A percentile compares a stretch with the other conserved stretches of the same genome.
Evolutionary conservation across 345 rosid species (phyloP).

Genomic region (Atalantia buxifolia): DNA sequence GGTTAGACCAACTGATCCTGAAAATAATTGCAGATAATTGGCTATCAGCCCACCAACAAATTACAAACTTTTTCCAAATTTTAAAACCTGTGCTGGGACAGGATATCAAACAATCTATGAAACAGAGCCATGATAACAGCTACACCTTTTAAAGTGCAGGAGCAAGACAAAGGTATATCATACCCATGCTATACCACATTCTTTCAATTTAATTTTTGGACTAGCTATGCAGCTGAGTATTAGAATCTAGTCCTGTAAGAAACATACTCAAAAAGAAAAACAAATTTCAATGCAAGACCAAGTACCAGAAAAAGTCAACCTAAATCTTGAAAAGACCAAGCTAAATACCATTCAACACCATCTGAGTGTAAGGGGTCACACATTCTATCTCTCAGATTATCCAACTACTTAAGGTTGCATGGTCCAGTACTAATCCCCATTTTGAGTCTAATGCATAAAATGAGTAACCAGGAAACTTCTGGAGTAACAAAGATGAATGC

Average conservation of each 20-base stretch:
- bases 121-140: neutral
- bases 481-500: neutral
- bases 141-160: neutral
- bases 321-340: neutral
- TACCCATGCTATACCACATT: neutral
- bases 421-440: neutral
- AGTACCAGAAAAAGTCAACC: neutral
- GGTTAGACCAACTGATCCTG: neutral
- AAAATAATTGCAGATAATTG: neutral
- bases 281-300: neutral
- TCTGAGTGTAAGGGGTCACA: neutral
- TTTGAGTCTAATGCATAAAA: neutral
- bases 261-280: neutral
- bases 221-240: neutral
- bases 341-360: neutral
- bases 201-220: neutral
- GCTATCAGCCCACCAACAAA: neutral
- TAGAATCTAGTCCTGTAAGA: neutral
- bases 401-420: neutral
- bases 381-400: neutral
- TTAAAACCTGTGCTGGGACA: neutral
- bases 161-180: neutral
- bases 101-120: neutral
- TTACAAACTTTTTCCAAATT: neutral
- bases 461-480: neutral